These are phyloP conservation scores for Cyclanthera cordifolia DNA, from an alignment of 306 rosid species.

Conservation along the genomic window DNA sequence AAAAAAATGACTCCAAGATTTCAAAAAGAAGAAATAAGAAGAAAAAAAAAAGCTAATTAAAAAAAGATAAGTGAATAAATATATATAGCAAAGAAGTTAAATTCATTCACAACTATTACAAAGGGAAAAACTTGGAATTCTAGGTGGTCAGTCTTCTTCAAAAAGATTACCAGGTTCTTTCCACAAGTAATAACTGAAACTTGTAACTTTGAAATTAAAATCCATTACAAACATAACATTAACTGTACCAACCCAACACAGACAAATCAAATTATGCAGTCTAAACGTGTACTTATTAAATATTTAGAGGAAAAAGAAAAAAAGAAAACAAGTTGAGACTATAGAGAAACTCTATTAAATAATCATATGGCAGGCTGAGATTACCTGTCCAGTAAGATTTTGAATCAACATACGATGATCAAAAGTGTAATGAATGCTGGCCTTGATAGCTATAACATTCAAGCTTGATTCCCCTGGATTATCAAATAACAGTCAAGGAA, in stretches of 20 bases:
- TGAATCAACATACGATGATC: conserved; percentile 70
- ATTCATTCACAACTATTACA: neutral
- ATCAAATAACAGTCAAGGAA: conserved; percentile 22
- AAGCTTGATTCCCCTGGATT: conserved; percentile 64
- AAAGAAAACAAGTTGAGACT: neutral
- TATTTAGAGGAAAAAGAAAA: neutral
- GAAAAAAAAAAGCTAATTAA: too few species aligned
- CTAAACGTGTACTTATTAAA: too few species aligned
- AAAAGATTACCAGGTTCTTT: neutral
- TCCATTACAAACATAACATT: neutral
- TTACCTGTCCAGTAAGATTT: conserved; percentile 82
- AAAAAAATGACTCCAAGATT: neutral
- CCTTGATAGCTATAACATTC: conserved; percentile 68
- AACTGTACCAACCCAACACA: neutral
- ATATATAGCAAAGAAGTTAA: neutral
- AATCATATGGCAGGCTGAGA: neutral
- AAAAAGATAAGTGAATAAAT: neutral
- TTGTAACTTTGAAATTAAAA: neutral
- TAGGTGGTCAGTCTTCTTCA: neutral
- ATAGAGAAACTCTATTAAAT: neutral
- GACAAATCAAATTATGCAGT: neutral
- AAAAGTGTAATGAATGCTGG: conserved; percentile 71
- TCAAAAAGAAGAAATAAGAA: neutral
- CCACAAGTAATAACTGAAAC: neutral
- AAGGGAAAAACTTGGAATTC: neutral